Evolutionary conservation across 345 rosid species (phyloP).

Genomic region (Boechera divaricarpa): DNA sequence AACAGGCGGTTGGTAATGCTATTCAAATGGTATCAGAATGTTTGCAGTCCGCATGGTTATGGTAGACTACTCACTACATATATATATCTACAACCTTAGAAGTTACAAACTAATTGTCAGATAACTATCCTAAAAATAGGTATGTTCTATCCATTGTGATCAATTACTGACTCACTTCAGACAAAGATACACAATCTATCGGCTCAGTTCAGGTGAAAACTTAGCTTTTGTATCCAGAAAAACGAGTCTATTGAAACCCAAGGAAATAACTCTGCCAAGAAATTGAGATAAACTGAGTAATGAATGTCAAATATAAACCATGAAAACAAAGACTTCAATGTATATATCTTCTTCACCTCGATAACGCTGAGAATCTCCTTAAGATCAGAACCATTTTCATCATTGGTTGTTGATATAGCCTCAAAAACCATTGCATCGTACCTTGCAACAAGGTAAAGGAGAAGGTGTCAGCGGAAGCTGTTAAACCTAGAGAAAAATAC

Average conservation of each 20-base stretch:
- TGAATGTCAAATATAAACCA: constrained; percentile 2
- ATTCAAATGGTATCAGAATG: not conserved
- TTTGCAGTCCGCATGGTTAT: not conserved
- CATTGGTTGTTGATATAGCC: constrained; percentile 61
- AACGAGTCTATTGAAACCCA: not conserved
- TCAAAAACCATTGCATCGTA: constrained; percentile 63
- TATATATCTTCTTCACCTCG: constrained; percentile 51
- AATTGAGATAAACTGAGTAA: not conserved
- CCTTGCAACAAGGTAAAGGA: constrained; percentile 42
- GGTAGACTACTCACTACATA: not conserved
- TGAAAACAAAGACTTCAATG: not conserved
- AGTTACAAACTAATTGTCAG: not conserved
- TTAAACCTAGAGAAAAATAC: not conserved
- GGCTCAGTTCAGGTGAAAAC: not conserved
- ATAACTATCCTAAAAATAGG: not conserved
- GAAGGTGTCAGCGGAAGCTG: not conserved
- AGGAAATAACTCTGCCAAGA: not conserved
- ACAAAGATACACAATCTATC: constrained; percentile 4
- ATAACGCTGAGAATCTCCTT: constrained; percentile 60
- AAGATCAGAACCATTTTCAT: constrained; percentile 56
- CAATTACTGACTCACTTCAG: not conserved
- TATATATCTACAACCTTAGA: constrained; percentile 3
- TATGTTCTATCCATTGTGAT: not conserved
- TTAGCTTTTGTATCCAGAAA: constrained; percentile 2
- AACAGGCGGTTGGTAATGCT: not conserved